These are phyloP conservation scores for Paramicrosporidium saccamoebae DNA, from an alignment of 371 early-diverging fungal genomes.

Conservation along the genomic window DNA sequence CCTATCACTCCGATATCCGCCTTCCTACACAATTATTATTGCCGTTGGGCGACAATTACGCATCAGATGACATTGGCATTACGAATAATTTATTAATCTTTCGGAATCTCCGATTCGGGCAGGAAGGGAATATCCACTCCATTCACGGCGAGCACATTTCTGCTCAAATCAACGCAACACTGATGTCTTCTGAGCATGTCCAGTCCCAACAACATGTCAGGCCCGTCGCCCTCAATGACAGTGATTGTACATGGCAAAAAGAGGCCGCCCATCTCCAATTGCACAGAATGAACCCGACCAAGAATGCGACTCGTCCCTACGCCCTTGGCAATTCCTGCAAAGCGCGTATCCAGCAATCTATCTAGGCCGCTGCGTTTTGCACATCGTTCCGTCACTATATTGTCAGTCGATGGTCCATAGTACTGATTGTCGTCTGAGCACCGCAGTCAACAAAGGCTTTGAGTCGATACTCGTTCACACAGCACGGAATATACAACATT, in stretches of 20 bases:
- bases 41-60: too few relatives aligned
- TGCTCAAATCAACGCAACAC: constrained; percentile 1
- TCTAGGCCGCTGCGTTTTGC: constrained; percentile 54
- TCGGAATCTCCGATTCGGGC: constrained; percentile 1
- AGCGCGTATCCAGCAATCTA: constrained; percentile 57
- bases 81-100: too few relatives aligned
- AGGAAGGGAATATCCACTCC: constrained; percentile 1
- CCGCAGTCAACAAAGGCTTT: constrained; percentile 91
- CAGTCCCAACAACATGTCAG: constrained; percentile 67
- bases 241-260: constrained; percentile 56
- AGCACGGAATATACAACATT: constrained; percentile 58
- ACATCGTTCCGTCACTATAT: constrained; percentile 32
- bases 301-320: constrained; percentile 81
- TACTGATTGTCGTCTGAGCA: constrained; percentile 81
- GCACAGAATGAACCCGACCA: constrained; percentile 66
- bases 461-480: constrained; percentile 49
- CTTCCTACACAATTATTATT: too few relatives aligned
- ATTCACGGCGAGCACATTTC: constrained; percentile 1
- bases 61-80: too few relatives aligned
- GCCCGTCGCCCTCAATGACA: constrained; percentile 67
- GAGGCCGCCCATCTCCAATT: constrained; percentile 33
- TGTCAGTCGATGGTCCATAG: neutral
- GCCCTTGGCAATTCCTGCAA: constrained; percentile 63
- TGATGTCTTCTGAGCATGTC: constrained; percentile 37
- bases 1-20: constrained; percentile 97